Evolutionary conservation across 305 asterid genomes (phyloP).

Genomic region (Plantago lanceolata): DNA sequence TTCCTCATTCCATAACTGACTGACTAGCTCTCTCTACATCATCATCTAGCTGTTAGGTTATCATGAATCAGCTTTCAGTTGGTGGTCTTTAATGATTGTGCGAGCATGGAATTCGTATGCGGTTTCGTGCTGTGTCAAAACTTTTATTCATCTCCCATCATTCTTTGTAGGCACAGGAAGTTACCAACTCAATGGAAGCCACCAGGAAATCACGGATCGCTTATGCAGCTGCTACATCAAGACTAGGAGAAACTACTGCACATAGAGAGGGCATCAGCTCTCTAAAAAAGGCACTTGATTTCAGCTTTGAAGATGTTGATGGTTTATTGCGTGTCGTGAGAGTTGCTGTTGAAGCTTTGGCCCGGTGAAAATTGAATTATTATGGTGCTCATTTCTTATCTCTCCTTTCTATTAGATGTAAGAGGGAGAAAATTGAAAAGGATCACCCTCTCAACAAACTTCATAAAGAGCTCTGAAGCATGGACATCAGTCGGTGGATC

Average conservation of each 20-base stretch:
- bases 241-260: conserved; percentile 46
- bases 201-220: conserved; percentile 75
- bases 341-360: conserved; percentile 71
- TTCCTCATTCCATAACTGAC: not conserved
- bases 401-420: conserved; percentile 9
- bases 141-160: conserved; percentile 7
- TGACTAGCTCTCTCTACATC: not conserved
- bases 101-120: not conserved
- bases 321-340: conserved; percentile 76
- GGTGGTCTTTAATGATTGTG: not conserved
- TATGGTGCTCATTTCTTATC: conserved; percentile 25
- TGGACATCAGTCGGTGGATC: conserved; percentile 25
- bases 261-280: conserved; percentile 50
- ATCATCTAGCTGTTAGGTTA: conserved; percentile 3
- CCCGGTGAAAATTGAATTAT: conserved; percentile 35
- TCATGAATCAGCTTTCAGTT: conserved; percentile 17
- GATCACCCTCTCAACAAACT: conserved; percentile 19
- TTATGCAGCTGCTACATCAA: conserved; percentile 56
- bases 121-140: conserved; percentile 8
- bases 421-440: conserved; percentile 13
- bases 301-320: conserved; percentile 81
- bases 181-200: conserved; percentile 86
- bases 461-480: conserved; percentile 15
- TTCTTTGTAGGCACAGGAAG: conserved; percentile 69
- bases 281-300: conserved; percentile 79